Evolutionary conservation across 2,329 filamentous ascomycete genomes (phyloP), one percentile per base, ranked within the genome.

Genomic region (Ascochyta rabiei): DNA sequence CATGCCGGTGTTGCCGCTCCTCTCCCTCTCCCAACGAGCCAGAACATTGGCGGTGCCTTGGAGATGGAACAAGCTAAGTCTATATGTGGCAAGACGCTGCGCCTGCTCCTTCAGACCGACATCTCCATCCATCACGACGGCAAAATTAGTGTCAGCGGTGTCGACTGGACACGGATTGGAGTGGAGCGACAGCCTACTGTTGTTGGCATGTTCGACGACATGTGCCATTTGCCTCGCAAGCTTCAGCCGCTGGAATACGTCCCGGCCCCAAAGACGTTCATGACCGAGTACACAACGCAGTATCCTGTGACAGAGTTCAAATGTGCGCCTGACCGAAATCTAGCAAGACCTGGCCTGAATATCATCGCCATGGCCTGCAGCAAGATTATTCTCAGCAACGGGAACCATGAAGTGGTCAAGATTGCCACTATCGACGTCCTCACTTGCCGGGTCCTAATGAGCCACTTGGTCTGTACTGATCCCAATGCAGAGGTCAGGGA

Each of bases 351-450:
- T 24, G 58, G 59, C 24, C 48, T 68, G 9, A 46, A 41, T 23
- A 61, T 65, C n/a, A 51, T 75, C 38, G 64, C 56, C 7, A 15
- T 75, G 2, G 55, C 62, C 15, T 72, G 69, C 49, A 68, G 64
- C 53, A 74, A 68, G 47, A 53, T 74, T 16, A n/a, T 61, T 0
- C 58, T 74, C 13, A 46, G 35, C 13, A 48, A 66, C 28, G 61
- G 61, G 2, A 30, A 45, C 8, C 53, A 67, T 6, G 71, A 74
- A 23, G 58, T 68, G 1, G 67, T 74, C 38, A 72, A 73, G 53
- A 57, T 75, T 21, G 69, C 71, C 6, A 70, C 67, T 0, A 45
- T 75, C 7, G 72, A 75, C 43, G 53, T 73, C 15, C 33, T 63
- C 21, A 66, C 69, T n/a, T 60, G 69, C 23, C 67, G 66, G 7